These are phyloP conservation scores for Sideroxylon spinosum DNA, from an alignment of 179 eudicot species.

Conservation along the genomic window DNA sequence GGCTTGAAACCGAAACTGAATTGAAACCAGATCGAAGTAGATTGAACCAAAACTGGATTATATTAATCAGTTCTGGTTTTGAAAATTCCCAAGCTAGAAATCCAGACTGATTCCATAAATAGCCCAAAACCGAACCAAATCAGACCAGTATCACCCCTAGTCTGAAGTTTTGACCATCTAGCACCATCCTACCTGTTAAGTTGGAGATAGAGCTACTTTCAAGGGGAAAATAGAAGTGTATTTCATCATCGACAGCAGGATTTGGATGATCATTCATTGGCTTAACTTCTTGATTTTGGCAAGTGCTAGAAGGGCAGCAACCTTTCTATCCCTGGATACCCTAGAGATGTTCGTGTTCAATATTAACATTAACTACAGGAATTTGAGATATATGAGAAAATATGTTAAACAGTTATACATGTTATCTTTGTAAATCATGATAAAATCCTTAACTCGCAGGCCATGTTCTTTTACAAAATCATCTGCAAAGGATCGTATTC, in stretches of 20 bases:
- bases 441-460: conserved; percentile 12
- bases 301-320: not conserved
- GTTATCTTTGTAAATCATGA: conserved; percentile 14
- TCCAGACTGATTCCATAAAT: no score
- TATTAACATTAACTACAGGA: not conserved
- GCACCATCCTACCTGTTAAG: conserved; percentile 5
- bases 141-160: no score
- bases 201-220: not conserved
- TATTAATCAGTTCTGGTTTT: no score
- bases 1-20: no score
- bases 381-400: not conserved
- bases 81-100: no score
- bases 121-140: no score
- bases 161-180: not conserved
- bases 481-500: not conserved
- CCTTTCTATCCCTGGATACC: conserved; percentile 17
- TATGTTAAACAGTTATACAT: not conserved
- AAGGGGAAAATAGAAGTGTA: not conserved
- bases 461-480: conserved; percentile 19
- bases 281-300: not conserved
- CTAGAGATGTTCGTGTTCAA: not conserved
- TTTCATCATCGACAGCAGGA: not conserved
- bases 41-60: no score
- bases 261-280: not conserved
- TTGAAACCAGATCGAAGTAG: no score